These are phyloP conservation scores for Scytalidium sp. DNA, from an alignment of 2,329 filamentous ascomycete genomes.

Conservation along the genomic window DNA sequence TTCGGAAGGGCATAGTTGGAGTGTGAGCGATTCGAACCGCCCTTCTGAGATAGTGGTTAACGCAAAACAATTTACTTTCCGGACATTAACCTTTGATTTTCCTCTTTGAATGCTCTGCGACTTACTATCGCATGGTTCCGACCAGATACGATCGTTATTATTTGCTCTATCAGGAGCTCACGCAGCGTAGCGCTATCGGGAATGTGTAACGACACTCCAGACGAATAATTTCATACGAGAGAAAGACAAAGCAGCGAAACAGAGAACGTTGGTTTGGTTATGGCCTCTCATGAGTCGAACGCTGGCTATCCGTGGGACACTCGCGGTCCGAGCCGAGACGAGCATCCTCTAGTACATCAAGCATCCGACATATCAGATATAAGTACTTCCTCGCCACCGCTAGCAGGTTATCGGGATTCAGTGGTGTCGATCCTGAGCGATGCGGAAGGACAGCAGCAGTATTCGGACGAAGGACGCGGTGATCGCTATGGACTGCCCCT, in stretches of 20 bases:
- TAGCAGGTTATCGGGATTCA: conserved; percentile 10
- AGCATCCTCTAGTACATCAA: conserved; percentile 1
- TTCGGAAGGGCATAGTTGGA: no score
- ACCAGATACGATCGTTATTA: neutral
- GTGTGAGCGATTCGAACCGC: no score
- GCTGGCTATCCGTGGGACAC: conserved; percentile 16
- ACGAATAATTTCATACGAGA: neutral
- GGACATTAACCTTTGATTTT: no score
- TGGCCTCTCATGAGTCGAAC: conserved; percentile 17
- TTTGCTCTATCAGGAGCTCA: neutral
- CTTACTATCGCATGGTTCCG: no score
- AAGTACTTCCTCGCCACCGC: conserved; percentile 8
- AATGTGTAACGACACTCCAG: neutral
- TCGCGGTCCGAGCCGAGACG: neutral
- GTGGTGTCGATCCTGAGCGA: conserved; percentile 16
- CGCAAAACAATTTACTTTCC: no score
- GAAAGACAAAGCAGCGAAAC: no score
- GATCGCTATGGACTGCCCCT: conserved; percentile 21
- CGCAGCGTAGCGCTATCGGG: neutral
- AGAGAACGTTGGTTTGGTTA: no score
- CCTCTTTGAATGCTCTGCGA: no score
- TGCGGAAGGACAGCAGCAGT: conserved; percentile 3
- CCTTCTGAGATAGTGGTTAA: no score
- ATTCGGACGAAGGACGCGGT: conserved; percentile 18
- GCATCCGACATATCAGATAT: conserved; percentile 8